Conservation (phyloP, 208 protist species). For the Porcisia deanei region DNA sequence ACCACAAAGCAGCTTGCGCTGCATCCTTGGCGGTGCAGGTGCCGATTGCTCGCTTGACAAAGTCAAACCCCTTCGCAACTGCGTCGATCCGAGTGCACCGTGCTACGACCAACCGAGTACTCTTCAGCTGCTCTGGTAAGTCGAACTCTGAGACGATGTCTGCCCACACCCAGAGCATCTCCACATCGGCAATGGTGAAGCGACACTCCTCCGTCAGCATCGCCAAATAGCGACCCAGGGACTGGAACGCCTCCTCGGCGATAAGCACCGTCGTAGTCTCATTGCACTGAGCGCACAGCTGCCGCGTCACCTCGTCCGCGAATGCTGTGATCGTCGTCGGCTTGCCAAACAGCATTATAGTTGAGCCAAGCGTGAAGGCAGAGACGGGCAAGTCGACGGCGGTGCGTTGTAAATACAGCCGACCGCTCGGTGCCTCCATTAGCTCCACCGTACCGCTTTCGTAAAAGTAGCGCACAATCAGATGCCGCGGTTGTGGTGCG, state of each 20-base stretch:
- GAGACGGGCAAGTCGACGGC: conserved; percentile 39
- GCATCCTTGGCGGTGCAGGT: conserved; percentile 55
- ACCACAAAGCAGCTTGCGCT: conserved; percentile 60
- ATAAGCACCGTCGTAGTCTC: conserved; percentile 72
- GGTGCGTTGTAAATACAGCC: conserved; percentile 68
- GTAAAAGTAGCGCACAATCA: conserved; percentile 75
- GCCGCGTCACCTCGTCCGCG: conserved; percentile 80
- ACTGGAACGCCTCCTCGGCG: conserved; percentile 48
- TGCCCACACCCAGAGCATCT: conserved; percentile 65
- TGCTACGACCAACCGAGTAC: conserved; percentile 58
- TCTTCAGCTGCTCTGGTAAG: conserved; percentile 49
- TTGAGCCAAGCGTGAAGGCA: conserved; percentile 61
- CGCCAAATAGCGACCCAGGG: conserved; percentile 66
- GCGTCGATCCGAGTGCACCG: conserved; percentile 40
- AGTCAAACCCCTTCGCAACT: conserved; percentile 70
- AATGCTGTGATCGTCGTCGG: conserved; percentile 64
- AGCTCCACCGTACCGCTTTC: conserved; percentile 79
- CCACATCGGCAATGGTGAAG: conserved; percentile 60
- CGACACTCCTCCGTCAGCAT: conserved; percentile 84
- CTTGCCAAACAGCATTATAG: conserved; percentile 67
- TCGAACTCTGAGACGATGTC: conserved; percentile 35
- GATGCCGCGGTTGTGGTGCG: conserved; percentile 49
- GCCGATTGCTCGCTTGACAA: conserved; percentile 47
- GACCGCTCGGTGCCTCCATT: conserved; percentile 52
- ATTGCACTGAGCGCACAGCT: conserved; percentile 68